Evolutionary conservation across 805 yeast species (phyloP), one percentile per base, ranked within the genome.

Genomic region (Sungouiozyma intestinalis): DNA sequence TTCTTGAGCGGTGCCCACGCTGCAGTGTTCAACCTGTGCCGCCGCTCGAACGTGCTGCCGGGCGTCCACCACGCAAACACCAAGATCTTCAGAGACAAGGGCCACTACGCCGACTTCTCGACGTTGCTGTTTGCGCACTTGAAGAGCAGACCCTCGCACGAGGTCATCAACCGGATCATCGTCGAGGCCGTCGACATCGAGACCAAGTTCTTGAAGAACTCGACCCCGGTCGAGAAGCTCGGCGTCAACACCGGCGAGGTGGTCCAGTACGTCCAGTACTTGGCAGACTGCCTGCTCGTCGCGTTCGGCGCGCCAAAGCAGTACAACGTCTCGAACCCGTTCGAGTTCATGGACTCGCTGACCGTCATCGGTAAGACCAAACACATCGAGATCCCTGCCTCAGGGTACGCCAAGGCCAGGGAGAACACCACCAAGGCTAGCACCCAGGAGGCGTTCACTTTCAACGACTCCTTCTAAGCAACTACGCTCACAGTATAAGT

Each of bases 391-490:
- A 90, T 90, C 77, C 83, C 96, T 69, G 97, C 90, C 44, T 82
- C 95, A 45, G 97, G 90, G 68, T 88, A 88, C 72, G 97, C 88
- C 70, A 90, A 88, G 73, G 97, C 97, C 45, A 97, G 96, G 70
- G 72, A 74, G 51, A 63, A 76, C 42, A 65, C 68, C 53, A 74
- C 77, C 54, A 62, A 69, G 48, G 68, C 66, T 45, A 53, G 62
- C 40, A 67, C 66, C 45, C 53, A 60, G 39, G 67, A 65, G 45
- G 74, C 75, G 38, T 87, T 90, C 69, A 69, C 81, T 40, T 82
- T 90, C 57, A 95, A 88, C 65, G 97, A 90, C 68, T 96, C 88
- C 57, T 90, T 90, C 66, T 90, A 79, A 70, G 33, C 17, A 18
- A 35, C 20, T 34, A 17, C 17, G 9, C 27, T 18, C 11, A 6